These are phyloP conservation scores for Colletotrichum sp. DNA, from an alignment of 2,329 filamentous ascomycete genomes.

Conservation along the genomic window DNA sequence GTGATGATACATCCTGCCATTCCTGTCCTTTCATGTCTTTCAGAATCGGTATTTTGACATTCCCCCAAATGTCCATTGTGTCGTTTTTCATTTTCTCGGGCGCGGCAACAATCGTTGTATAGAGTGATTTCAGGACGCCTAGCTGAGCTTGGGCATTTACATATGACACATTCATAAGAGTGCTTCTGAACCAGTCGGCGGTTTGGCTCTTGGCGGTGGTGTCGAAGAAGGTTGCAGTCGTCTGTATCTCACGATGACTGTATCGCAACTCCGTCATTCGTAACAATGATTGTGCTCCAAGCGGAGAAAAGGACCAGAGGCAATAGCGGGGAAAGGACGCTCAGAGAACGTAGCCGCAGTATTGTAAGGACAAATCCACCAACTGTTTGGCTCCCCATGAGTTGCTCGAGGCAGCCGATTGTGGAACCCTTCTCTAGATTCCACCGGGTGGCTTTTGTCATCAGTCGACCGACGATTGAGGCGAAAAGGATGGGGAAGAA, in stretches of 20 bases:
- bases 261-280: not conserved
- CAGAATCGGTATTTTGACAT: not conserved
- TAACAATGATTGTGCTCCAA: not conserved
- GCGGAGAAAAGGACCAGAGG: not conserved
- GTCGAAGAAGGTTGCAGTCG: not conserved
- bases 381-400: not conserved
- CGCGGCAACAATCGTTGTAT: fast-evolving
- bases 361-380: not conserved
- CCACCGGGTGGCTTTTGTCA: not conserved
- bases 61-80: not conserved
- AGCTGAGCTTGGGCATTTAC: no score
- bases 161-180: no score
- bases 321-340: not conserved
- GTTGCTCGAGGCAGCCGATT: not conserved
- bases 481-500: not conserved
- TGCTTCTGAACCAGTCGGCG: no score
- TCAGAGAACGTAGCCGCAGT: not conserved
- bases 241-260: fast-evolving
- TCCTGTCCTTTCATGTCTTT: fast-evolving
- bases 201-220: not conserved
- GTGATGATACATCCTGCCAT: not conserved
- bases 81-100: not conserved
- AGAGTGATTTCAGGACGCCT: fast-evolving
- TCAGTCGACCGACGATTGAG: not conserved
- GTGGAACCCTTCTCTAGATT: not conserved